Conservation (phyloP, 495 filamentous ascomycete species). For the Apiosordaria backusii region DNA sequence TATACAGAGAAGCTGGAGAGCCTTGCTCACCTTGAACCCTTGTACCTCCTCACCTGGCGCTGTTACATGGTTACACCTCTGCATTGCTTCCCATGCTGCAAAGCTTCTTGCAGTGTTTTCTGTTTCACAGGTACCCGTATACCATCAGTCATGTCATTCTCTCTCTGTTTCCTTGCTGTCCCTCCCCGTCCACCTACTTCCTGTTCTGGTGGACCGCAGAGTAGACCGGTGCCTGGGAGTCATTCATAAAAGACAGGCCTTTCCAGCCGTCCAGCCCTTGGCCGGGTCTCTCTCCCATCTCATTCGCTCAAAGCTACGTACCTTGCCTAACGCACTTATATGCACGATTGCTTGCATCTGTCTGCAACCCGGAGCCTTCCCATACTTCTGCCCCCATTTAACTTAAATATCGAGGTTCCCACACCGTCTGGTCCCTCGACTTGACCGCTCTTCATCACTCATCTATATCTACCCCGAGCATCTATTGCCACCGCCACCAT, state of each 20-base stretch:
- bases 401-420: background rate
- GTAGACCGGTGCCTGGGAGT: constrained; percentile 1
- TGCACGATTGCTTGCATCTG: constrained; percentile 9
- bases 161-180: background rate
- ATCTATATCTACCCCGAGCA: background rate
- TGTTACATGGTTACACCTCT: background rate
- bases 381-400: background rate
- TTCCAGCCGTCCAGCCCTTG: background rate
- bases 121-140: constrained; percentile 1
- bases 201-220: background rate
- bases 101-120: background rate
- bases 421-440: background rate
- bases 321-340: constrained; percentile 4
- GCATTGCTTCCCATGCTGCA: background rate
- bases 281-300: background rate
- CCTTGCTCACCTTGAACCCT: constrained; percentile 1
- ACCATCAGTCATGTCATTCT: background rate
- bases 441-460: background rate
- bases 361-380: background rate
- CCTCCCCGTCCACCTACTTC: background rate
- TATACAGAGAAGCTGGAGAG: background rate
- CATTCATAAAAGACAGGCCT: constrained; percentile 2
- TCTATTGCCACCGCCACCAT: background rate
- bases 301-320: constrained; percentile 3
- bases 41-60: background rate